phyloP scores from a whole-genome alignment of 2,329 filamentous ascomycete species.

The Sordariomycetes sp. region DNA sequence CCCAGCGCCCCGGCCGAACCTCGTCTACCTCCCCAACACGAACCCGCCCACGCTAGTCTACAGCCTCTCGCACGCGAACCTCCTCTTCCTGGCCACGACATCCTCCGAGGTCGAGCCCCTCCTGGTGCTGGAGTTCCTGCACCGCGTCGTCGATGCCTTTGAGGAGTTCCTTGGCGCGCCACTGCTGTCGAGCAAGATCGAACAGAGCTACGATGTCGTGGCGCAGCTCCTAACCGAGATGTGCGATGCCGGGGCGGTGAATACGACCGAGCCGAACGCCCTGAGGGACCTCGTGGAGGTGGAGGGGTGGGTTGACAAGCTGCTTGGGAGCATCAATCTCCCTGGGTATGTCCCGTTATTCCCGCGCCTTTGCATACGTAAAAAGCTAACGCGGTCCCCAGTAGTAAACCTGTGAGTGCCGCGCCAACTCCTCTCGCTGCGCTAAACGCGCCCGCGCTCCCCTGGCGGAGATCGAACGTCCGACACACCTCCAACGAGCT shows the following conservation, averaged over 20 bases:
- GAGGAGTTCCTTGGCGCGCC: conserved; percentile 92
- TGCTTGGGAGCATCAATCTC: conserved; percentile 78
- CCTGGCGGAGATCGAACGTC: conserved; percentile 87
- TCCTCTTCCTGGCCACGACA: conserved; percentile 78
- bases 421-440: conserved; percentile 27
- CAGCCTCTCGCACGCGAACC: conserved; percentile 74
- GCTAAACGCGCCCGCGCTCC: conserved; percentile 48
- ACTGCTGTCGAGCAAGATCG: conserved; percentile 74
- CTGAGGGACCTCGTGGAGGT: conserved; percentile 86
- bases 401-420: conserved; percentile 24
- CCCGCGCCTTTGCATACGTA: background rate
- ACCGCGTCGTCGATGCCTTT: conserved; percentile 82
- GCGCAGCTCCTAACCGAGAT: conserved; percentile 90
- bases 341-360: conserved; percentile 45
- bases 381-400: background rate
- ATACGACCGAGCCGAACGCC: conserved; percentile 87
- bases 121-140: conserved; percentile 85
- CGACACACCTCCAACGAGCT: conserved; percentile 94
- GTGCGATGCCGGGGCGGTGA: conserved; percentile 86
- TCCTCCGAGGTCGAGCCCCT: conserved; percentile 82
- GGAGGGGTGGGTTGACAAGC: conserved; percentile 78
- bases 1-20: conserved; percentile 67
- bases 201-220: conserved; percentile 84
- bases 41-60: conserved; percentile 83
- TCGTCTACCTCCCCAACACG: conserved; percentile 74